Evolutionary conservation across 139 green algal genomes (phyloP).

Genomic region (Limnomonas spitsbergensis): DNA sequence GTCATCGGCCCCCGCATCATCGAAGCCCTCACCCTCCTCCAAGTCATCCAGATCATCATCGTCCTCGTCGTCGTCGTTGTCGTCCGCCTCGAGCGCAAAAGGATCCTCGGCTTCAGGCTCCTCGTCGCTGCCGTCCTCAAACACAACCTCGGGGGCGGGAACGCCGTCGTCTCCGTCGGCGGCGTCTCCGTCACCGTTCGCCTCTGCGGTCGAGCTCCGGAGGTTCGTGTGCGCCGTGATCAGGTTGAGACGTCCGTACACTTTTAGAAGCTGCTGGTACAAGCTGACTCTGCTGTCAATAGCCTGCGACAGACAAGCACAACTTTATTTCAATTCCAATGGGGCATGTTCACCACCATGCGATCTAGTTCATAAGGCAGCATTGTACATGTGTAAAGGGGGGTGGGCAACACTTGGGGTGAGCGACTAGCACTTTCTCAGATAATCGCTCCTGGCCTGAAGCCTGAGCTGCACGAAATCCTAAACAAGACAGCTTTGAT

Average conservation of each 20-base stretch:
- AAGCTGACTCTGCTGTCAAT: conserved; percentile 37
- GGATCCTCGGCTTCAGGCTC: conserved; percentile 39
- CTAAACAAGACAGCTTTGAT: too few species aligned
- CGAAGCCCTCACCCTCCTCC: conserved; percentile 7
- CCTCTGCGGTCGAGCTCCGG: not conserved
- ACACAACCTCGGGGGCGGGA: conserved; percentile 28
- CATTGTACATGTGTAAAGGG: not conserved
- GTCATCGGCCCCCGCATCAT: not conserved
- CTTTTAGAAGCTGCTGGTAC: conserved; percentile 33
- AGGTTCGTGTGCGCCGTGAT: conserved; percentile 40
- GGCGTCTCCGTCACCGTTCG: not conserved
- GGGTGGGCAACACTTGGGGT: not conserved
- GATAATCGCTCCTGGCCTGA: too few species aligned
- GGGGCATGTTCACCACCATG: not conserved
- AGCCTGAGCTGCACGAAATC: not conserved
- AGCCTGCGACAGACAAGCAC: conserved; percentile 27
- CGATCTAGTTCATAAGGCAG: not conserved
- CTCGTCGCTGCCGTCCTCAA: conserved; percentile 35
- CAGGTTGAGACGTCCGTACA: conserved; percentile 38
- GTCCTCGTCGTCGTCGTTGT: conserved; percentile 8
- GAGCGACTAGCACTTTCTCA: too few species aligned
- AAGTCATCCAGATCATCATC: not conserved
- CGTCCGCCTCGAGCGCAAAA: conserved; percentile 3
- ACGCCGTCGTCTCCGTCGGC: not conserved
- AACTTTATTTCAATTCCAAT: too few species aligned